A percentile compares a stretch with the other conserved stretches of the same genome.
These are phyloP conservation scores for Neonectria ditissima DNA, from an alignment of 2,329 filamentous ascomycete genomes.

Conservation along the genomic window DNA sequence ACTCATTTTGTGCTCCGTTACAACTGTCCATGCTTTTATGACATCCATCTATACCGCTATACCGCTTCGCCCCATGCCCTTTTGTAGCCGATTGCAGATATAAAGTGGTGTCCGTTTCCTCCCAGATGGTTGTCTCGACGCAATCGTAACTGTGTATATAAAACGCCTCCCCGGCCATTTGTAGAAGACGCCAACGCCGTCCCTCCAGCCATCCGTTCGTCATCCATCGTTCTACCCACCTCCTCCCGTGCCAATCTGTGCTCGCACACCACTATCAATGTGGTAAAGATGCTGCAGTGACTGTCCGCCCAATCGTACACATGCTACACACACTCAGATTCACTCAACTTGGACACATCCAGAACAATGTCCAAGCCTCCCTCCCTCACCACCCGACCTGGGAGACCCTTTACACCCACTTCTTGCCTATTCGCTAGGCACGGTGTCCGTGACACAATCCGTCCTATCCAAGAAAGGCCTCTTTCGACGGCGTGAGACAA, in stretches of 20 bases:
- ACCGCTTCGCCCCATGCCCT: slow-evolving; percentile 41
- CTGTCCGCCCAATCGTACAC: slow-evolving; percentile 40
- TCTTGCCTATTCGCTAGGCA: slow-evolving; percentile 24
- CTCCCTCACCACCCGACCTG: slow-evolving; percentile 16
- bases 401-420: slow-evolving; percentile 23
- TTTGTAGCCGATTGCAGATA: slow-evolving; percentile 40
- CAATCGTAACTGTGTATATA: slow-evolving; percentile 46
- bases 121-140: slow-evolving; percentile 41
- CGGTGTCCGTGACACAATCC: slow-evolving; percentile 20
- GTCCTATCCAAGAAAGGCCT: slow-evolving; percentile 42
- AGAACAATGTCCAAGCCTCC: slow-evolving; percentile 43
- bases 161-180: slow-evolving; percentile 45
- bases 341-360: slow-evolving; percentile 36
- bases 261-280: slow-evolving; percentile 30
- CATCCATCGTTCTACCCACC: slow-evolving; percentile 15
- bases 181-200: slow-evolving; percentile 46
- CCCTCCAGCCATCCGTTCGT: slow-evolving; percentile 36
- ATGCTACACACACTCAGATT: slow-evolving; percentile 35
- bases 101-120: slow-evolving; percentile 37
- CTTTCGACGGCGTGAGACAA: slow-evolving; percentile 30
- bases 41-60: slow-evolving; percentile 42
- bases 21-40: slow-evolving; percentile 45
- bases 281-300: slow-evolving; percentile 36
- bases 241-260: slow-evolving; percentile 40
- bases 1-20: slow-evolving; percentile 46